Percentiles rank a stretch among this genome's conserved stretches.
Conservation (phyloP, 306 rosid species). For the barrel medic (Medicago truncatula) region DNA sequence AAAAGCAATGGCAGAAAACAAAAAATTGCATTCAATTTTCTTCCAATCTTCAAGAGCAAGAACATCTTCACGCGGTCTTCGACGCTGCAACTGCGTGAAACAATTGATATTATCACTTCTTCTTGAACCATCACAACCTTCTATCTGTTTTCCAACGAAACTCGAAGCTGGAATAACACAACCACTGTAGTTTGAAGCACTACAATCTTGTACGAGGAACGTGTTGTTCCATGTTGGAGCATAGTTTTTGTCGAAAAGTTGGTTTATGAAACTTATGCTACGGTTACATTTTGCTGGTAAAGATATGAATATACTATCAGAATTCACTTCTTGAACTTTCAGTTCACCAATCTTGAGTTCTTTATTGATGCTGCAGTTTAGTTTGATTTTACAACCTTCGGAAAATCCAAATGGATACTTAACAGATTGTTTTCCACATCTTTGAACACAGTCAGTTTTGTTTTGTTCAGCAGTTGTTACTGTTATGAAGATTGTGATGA, state of each 20-base stretch:
- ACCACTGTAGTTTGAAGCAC: neutral
- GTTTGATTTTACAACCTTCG: constrained; percentile 42
- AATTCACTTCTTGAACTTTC: constrained; percentile 54
- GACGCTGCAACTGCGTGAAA: constrained; percentile 35
- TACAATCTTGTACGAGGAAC: constrained; percentile 60
- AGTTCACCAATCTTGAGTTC: constrained; percentile 46
- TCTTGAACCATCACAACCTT: constrained; percentile 32
- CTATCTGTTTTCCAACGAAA: constrained; percentile 25
- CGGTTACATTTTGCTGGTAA: constrained; percentile 61
- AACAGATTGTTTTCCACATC: constrained; percentile 50
- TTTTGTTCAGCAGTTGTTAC: constrained; percentile 27
- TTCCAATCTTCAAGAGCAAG: neutral
- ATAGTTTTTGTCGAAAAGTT: constrained; percentile 49
- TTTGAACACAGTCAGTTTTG: neutral
- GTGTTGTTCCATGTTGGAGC: constrained; percentile 57
- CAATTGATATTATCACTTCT: constrained; percentile 49
- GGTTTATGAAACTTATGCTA: neutral
- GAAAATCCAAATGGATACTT: constrained; percentile 78
- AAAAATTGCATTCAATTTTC: constrained; percentile 23
- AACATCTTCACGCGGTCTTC: neutral
- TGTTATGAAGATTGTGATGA: constrained; percentile 47
- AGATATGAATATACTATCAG: constrained; percentile 55
- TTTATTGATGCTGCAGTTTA: constrained; percentile 40
- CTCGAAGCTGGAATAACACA: constrained; percentile 49
- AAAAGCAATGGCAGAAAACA: constrained; percentile 62